These are phyloP conservation scores for Cladosporium sp. DNA, from an alignment of 2,329 filamentous ascomycete species.

Conservation along the genomic window DNA sequence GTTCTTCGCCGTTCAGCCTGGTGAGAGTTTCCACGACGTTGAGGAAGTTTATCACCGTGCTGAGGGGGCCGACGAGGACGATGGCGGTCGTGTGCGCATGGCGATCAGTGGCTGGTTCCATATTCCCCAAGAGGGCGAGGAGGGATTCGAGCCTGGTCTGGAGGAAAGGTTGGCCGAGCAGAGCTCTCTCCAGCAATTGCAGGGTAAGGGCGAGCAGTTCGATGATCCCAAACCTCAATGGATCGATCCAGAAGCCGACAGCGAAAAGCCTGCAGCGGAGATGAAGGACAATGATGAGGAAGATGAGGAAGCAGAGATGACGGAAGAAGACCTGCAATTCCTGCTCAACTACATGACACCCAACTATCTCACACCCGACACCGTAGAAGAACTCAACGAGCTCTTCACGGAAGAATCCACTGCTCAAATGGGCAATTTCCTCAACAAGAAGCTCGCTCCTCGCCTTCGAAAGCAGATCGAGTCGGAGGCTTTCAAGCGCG, in stretches of 20 bases:
- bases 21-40: conserved; percentile 98
- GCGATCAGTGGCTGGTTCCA: conserved; percentile 99
- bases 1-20: conserved; percentile 96
- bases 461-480: conserved; percentile 69
- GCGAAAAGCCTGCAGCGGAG: conserved; percentile 36
- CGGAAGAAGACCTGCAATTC: conserved; percentile 80
- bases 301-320: conserved; percentile 52
- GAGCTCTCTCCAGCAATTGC: conserved; percentile 87
- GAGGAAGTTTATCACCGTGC: conserved; percentile 84
- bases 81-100: conserved; percentile 82
- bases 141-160: conserved; percentile 81
- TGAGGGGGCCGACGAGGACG: conserved; percentile 56
- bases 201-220: conserved; percentile 85
- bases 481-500: conserved; percentile 39
- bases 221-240: conserved; percentile 69
- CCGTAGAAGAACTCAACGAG: conserved; percentile 73
- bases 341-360: conserved; percentile 86
- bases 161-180: conserved; percentile 85
- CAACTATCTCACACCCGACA: conserved; percentile 87
- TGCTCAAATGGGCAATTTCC: conserved; percentile 73
- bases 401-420: conserved; percentile 80
- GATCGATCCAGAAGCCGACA: conserved; percentile 32
- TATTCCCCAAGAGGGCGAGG: conserved; percentile 90
- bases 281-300: conserved; percentile 57
- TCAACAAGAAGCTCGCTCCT: conserved; percentile 72